Evolutionary conservation across 1,284 basidiomycete species (phyloP).

Genomic region (Marasmius oreades): DNA sequence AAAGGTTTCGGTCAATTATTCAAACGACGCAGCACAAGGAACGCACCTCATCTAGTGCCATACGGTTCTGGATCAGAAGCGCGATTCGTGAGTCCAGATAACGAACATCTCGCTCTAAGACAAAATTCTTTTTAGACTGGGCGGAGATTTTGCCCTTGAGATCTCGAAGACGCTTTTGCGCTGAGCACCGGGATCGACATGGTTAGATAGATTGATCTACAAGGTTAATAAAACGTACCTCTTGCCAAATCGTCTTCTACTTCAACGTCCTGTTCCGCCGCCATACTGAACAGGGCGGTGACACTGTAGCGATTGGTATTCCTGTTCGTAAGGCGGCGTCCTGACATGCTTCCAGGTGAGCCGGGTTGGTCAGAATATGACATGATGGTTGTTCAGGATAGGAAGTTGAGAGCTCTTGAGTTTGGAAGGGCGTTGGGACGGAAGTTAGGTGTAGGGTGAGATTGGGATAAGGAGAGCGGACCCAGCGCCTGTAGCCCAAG

Average conservation of each 20-base stretch:
- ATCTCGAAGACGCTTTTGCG: slow-evolving; percentile 93
- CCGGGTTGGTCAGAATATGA: slow-evolving; percentile 61
- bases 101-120: slow-evolving; percentile 95
- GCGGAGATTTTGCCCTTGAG: slow-evolving; percentile 97
- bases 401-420: slow-evolving; percentile 1
- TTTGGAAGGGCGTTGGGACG: slow-evolving; percentile 7
- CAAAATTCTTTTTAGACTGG: slow-evolving; percentile 99
- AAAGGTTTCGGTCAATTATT: background rate
- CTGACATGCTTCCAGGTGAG: slow-evolving; percentile 61
- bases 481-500: slow-evolving; percentile 35
- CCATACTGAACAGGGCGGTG: slow-evolving; percentile 95
- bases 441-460: slow-evolving; percentile 14
- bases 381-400: slow-evolving; percentile 36
- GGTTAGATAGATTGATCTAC: background rate
- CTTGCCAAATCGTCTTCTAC: slow-evolving; percentile 96
- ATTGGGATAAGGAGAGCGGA: slow-evolving; percentile 14
- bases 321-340: slow-evolving; percentile 77
- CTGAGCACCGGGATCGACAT: slow-evolving; percentile 34
- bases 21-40: background rate
- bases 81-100: slow-evolving; percentile 98
- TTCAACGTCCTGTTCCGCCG: slow-evolving; percentile 97
- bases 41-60: slow-evolving; percentile 92
- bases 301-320: slow-evolving; percentile 97
- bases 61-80: slow-evolving; percentile 95
- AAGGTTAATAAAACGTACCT: slow-evolving; percentile 49